A percentile compares a stretch with the other conserved stretches of the same genome.
phyloP scores from a whole-genome alignment of 129 eudicot species.

The Chrysanthemum lavandulifolium region DNA sequence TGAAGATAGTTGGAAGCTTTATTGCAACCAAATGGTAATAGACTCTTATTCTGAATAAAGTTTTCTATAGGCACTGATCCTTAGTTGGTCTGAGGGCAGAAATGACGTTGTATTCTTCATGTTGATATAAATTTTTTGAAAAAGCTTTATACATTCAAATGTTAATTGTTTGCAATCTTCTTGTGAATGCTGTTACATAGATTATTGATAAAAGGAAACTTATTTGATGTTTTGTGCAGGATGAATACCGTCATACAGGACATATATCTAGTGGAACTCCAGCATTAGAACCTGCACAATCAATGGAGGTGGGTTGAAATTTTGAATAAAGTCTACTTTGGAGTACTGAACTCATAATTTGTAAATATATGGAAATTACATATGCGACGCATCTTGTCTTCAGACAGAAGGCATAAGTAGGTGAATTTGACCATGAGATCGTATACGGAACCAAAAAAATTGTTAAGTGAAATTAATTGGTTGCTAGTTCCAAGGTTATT shows the following conservation, averaged over 20 bases:
- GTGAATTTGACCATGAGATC: too few relatives aligned
- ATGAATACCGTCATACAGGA: constrained; percentile 42
- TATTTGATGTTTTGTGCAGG: constrained; percentile 34
- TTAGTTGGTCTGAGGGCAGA: neutral
- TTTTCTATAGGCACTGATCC: neutral
- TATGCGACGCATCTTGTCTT: too few relatives aligned
- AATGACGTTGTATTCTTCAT: neutral
- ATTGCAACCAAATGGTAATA: constrained; percentile 66
- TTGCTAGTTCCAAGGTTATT: constrained; percentile 5
- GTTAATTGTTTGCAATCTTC: constrained; percentile 5
- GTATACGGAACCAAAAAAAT: too few relatives aligned
- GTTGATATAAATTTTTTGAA: constrained; percentile 6
- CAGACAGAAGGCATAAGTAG: too few relatives aligned
- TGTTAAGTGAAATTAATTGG: too few relatives aligned
- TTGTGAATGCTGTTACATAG: constrained; percentile 17
- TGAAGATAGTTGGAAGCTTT: constrained; percentile 69
- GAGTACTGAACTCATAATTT: too few relatives aligned
- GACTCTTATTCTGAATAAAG: constrained; percentile 11
- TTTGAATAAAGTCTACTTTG: too few relatives aligned
- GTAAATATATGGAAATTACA: too few relatives aligned
- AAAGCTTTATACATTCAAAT: neutral
- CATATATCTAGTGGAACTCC: constrained; percentile 13
- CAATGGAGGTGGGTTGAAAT: constrained; percentile 22
- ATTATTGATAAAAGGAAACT: constrained; percentile 25
- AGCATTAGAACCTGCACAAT: constrained; percentile 20